phyloP scores from a whole-genome alignment of 495 filamentous ascomycete species.

The Venustampulla echinocandica region DNA sequence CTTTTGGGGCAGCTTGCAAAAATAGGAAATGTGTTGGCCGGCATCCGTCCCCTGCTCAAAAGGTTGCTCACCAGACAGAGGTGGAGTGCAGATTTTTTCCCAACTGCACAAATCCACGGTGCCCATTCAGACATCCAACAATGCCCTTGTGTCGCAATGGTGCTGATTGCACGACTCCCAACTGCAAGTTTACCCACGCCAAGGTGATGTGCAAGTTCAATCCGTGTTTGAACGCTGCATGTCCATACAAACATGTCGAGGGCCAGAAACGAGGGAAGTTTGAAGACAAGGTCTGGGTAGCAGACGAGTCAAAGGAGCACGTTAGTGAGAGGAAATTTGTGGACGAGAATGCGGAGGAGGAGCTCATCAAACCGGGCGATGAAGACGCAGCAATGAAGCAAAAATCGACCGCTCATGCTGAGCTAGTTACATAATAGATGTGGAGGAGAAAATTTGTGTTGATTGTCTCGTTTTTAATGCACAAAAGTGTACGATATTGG shows the following conservation, averaged over 20 bases:
- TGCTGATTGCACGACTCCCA: constrained; percentile 72
- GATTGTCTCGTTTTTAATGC: neutral
- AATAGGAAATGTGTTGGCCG: constrained; percentile 87
- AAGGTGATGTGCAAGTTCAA: constrained; percentile 80
- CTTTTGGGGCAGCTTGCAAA: constrained; percentile 84
- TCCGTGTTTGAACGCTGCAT: constrained; percentile 78
- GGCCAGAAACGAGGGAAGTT: constrained; percentile 74
- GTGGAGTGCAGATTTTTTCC: constrained; percentile 91
- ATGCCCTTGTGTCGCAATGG: constrained; percentile 74
- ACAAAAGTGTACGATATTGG: constrained; percentile 3
- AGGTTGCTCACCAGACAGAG: constrained; percentile 65
- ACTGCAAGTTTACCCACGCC: constrained; percentile 85
- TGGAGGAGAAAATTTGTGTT: too few relatives aligned
- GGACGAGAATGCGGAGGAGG: constrained; percentile 54
- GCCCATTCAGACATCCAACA: constrained; percentile 82
- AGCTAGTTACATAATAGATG: constrained; percentile 19
- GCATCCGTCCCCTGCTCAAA: constrained; percentile 85
- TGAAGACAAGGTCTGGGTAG: constrained; percentile 85
- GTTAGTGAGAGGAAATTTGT: constrained; percentile 93
- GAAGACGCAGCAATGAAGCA: constrained; percentile 23
- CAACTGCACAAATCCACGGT: constrained; percentile 80
- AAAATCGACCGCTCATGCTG: constrained; percentile 3
- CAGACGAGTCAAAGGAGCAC: constrained; percentile 47
- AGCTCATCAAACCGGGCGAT: constrained; percentile 64
- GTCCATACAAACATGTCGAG: constrained; percentile 84